Conservation (phyloP, 805 yeast genomes). For the Candida sanyiensis region DNA sequence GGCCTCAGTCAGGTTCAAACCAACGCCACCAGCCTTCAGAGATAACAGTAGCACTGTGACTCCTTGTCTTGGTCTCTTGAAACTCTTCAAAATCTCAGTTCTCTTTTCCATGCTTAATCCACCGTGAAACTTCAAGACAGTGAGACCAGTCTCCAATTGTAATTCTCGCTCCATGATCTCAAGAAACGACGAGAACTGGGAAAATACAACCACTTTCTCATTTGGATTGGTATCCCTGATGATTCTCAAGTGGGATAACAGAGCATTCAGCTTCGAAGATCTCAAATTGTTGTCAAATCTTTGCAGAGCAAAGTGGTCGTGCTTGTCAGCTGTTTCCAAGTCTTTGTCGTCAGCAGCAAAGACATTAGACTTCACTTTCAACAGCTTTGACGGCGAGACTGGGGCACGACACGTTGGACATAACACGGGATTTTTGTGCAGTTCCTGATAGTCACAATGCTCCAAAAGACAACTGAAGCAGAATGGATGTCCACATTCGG, state of each 20-base stretch:
- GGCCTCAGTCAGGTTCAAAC: slow-evolving; percentile 80
- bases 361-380: slow-evolving; percentile 22
- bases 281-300: slow-evolving; percentile 31
- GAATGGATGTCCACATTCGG: slow-evolving; percentile 77
- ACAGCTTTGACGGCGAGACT: slow-evolving; percentile 44
- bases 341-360: slow-evolving; percentile 24
- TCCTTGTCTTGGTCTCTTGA: slow-evolving; percentile 33
- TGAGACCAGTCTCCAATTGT: slow-evolving; percentile 40
- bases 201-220: slow-evolving; percentile 79
- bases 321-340: slow-evolving; percentile 13
- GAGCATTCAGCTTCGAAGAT: slow-evolving; percentile 70
- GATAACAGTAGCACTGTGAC: slow-evolving; percentile 58
- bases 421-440: slow-evolving; percentile 37
- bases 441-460: slow-evolving; percentile 63
- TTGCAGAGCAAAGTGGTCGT: slow-evolving; percentile 11
- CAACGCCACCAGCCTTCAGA: slow-evolving; percentile 92
- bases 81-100: slow-evolving; percentile 51
- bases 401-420: slow-evolving; percentile 76
- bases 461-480: slow-evolving; percentile 70
- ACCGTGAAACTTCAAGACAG: slow-evolving; percentile 76
- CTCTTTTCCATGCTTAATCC: slow-evolving; percentile 63
- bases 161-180: slow-evolving; percentile 69
- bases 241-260: slow-evolving; percentile 51
- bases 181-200: slow-evolving; percentile 80
- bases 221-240: slow-evolving; percentile 52